A percentile compares a stretch with the other conserved stretches of the same genome.
phyloP scores from a whole-genome alignment of 2,329 filamentous ascomycete species.

The Phialocephala sp. region DNA sequence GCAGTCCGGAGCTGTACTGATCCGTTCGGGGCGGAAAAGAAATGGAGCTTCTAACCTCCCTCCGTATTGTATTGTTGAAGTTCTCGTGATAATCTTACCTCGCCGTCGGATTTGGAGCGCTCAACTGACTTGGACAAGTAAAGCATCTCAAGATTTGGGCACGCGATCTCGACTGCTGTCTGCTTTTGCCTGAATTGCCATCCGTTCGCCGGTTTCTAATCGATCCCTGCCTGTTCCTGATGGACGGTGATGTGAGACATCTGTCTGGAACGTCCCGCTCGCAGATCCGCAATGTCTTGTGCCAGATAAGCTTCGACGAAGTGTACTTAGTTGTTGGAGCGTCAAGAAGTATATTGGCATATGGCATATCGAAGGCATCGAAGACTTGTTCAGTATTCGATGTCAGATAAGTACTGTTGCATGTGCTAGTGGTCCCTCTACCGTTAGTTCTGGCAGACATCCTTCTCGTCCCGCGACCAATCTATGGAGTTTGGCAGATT shows the following conservation, averaged over 20 bases:
- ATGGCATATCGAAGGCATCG: background rate
- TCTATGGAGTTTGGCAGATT: background rate
- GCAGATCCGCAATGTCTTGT: background rate
- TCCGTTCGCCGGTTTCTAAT: constrained; percentile 4
- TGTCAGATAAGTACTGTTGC: background rate
- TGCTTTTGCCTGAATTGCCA: background rate
- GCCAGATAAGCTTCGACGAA: background rate
- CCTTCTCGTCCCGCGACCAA: background rate
- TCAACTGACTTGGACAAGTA: background rate
- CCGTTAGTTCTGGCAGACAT: background rate
- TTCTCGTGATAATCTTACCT: background rate
- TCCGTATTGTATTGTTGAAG: background rate
- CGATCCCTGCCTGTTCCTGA: constrained; percentile 9
- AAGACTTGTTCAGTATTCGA: background rate
- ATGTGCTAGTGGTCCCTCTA: background rate
- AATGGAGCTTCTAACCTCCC: constrained; percentile 1
- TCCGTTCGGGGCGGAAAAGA: background rate
- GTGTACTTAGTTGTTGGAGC: background rate
- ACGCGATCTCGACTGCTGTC: background rate
- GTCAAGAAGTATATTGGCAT: background rate
- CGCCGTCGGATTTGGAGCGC: background rate
- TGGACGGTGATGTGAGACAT: constrained; percentile 1
- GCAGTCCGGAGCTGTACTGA: background rate
- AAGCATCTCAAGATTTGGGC: background rate
- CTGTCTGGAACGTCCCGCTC: constrained; percentile 7